These are phyloP conservation scores for Exophiala dermatitidis DNA, from an alignment of 2,329 filamentous ascomycete species.

Conservation along the genomic window DNA sequence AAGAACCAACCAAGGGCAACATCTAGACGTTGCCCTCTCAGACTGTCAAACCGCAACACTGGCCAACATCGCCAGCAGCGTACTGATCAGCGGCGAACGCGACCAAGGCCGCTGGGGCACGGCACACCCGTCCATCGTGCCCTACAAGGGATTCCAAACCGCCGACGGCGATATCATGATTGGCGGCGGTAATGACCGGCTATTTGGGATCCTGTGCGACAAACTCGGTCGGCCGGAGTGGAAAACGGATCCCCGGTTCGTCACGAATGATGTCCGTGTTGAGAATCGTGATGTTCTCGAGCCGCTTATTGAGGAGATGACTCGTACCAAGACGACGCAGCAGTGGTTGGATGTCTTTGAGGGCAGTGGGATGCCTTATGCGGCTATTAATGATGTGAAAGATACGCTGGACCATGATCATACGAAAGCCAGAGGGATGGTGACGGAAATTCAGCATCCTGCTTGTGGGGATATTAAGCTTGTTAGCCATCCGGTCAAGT, in stretches of 20 bases:
- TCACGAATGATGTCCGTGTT: conserved; percentile 54
- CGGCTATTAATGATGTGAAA: conserved; percentile 89
- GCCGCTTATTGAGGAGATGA: conserved; percentile 66
- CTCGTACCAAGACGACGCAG: conserved; percentile 67
- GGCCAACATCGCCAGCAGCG: conserved; percentile 91
- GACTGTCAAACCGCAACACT: conserved; percentile 93
- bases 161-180: conserved; percentile 56
- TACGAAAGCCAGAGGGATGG: conserved; percentile 75
- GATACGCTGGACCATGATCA: conserved; percentile 76
- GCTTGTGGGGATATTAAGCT: conserved; percentile 79
- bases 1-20: conserved; percentile 64
- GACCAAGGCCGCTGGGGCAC: conserved; percentile 93
- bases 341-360: conserved; percentile 85
- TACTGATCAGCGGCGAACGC: conserved; percentile 75
- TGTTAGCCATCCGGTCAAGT: conserved; percentile 92
- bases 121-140: conserved; percentile 96
- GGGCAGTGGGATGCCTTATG: conserved; percentile 88
- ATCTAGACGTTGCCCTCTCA: conserved; percentile 83
- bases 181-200: conserved; percentile 56
- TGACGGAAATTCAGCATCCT: conserved; percentile 76
- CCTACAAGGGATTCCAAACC: conserved; percentile 75
- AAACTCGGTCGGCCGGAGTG: conserved; percentile 52
- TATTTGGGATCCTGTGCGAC: conserved; percentile 55
- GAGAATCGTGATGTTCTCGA: conserved; percentile 70
- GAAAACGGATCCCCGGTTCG: conserved; percentile 50